Evolutionary conservation across 306 rosid genomes (phyloP).

Genomic region (Aeschynomene evenia): DNA sequence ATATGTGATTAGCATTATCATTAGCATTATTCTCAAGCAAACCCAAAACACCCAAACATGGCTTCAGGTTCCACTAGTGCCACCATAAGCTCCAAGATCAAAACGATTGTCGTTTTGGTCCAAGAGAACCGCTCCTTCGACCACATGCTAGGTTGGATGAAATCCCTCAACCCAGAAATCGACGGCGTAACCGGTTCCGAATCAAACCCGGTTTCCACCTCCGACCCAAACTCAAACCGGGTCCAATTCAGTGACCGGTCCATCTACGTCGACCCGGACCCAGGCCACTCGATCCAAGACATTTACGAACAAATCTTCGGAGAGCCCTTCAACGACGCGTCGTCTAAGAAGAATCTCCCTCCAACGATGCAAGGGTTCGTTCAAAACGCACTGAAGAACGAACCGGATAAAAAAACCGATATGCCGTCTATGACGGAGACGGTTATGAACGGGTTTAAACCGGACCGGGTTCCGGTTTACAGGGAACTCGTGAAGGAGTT

Average conservation of each 20-base stretch:
- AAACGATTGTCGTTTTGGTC: conserved; percentile 79
- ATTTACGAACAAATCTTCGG: conserved; percentile 82
- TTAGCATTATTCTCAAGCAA: too few species aligned
- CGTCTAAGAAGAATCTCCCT: conserved; percentile 38
- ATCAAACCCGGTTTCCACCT: conserved; percentile 52
- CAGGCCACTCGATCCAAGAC: conserved; percentile 75
- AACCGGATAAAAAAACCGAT: conserved; percentile 11
- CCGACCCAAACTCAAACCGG: conserved; percentile 41
- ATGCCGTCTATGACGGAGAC: conserved; percentile 41
- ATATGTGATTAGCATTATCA: too few species aligned
- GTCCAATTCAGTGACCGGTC: conserved; percentile 40
- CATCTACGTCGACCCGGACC: conserved; percentile 66
- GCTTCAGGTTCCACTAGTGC: conserved; percentile 15
- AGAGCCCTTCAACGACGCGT: conserved; percentile 59
- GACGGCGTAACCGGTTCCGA: conserved; percentile 61
- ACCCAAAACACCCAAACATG: conserved; percentile 16
- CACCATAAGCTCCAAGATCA: conserved; percentile 44
- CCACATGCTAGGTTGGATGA: conserved; percentile 91
- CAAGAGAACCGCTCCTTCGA: conserved; percentile 95
- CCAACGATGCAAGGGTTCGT: conserved; percentile 72
- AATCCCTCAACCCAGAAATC: conserved; percentile 60
- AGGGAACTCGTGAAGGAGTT: conserved; percentile 58
- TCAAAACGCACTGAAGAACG: conserved; percentile 50
- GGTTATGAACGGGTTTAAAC: conserved; percentile 70
- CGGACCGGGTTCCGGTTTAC: conserved; percentile 57